phyloP scores from a whole-genome alignment of 2,329 filamentous ascomycete genomes.

The Epichloe uncinata region DNA sequence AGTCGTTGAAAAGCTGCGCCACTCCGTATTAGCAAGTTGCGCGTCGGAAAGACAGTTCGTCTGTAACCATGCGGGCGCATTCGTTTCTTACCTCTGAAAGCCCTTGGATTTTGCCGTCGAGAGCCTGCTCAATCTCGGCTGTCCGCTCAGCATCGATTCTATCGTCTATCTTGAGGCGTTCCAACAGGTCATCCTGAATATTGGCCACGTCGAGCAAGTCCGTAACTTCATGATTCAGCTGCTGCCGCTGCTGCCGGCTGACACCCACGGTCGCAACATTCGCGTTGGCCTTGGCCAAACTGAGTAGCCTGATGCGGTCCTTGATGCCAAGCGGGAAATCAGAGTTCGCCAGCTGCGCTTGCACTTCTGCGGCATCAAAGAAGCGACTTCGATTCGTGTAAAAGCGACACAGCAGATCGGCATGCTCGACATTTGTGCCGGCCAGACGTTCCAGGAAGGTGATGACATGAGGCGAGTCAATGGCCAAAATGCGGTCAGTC shows the following conservation, averaged over 20 bases:
- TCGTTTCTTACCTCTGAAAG: constrained; percentile 57
- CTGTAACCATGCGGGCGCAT: not conserved
- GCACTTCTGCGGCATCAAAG: constrained; percentile 77
- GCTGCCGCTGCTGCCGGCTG: constrained; percentile 67
- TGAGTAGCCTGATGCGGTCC: constrained; percentile 78
- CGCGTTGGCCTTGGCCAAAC: constrained; percentile 82
- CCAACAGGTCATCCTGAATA: constrained; percentile 84
- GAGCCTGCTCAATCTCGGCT: constrained; percentile 47
- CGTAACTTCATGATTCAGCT: constrained; percentile 70
- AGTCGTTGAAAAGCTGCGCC: constrained; percentile 74
- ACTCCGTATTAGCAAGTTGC: constrained; percentile 1
- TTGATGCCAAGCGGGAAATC: constrained; percentile 68
- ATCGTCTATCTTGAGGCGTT: constrained; percentile 59
- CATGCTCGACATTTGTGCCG: constrained; percentile 57
- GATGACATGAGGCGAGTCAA: constrained; percentile 73
- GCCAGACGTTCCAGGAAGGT: constrained; percentile 74
- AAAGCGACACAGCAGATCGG: constrained; percentile 86
- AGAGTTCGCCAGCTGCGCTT: constrained; percentile 73
- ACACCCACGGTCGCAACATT: constrained; percentile 69
- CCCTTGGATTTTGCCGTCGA: constrained; percentile 67
- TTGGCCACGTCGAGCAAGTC: constrained; percentile 86
- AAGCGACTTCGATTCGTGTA: constrained; percentile 75
- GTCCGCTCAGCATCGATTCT: constrained; percentile 53
- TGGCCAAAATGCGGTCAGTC: constrained; percentile 72
- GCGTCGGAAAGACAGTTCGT: not conserved